Evolutionary conservation across 257 asterid genomes (phyloP), one percentile per base, ranked within the genome.

Genomic region (Galeopsis tetrahit): DNA sequence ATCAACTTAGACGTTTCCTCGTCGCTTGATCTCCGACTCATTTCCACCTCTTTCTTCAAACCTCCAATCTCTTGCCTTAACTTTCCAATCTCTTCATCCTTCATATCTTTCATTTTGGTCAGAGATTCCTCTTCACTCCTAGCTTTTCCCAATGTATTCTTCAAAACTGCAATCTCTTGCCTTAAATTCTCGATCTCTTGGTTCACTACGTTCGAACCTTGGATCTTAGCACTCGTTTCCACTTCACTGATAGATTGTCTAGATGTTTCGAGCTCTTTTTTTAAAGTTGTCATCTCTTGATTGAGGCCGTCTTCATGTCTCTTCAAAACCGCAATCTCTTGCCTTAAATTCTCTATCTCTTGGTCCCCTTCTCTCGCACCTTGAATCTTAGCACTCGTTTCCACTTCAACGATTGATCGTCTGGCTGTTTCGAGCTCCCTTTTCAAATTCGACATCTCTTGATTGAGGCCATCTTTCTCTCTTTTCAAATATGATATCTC

Each of bases 391-490:
- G 58, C 59, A 44, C 52, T 72, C 43, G 21, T 34, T 21, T 77
- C 75, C 32, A 79, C 44, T 51, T 74, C 75, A 31, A 68, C 36
- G 33, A 52, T 39, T 8, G 53, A 59, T 14, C 62, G 75, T 76
- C 72, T 82, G 8, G n/a, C 67, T 36, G 4, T 14, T 14, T 61
- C 33, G 5, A 61, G 67, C 67, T 61, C 67, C 7, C 7, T 14
- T n/a, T 38, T 61, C 76, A 80, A 68, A 31, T 51, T 64, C n/a
- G 63, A 55, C 38, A 80, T 80, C 77, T 81, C 85, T 75, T 74
- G 70, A 66, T 69, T 64, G 62, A 70, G 78, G 11, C 77, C 80
- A 7, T 88, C 89, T 46, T 83, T 88, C 70, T 83, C 93, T 74
- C 77, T 87, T 75, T 11, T 33, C 43, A 34, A 6, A 34, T 34